Evolutionary conservation across 75 land plant species (phyloP).

Genomic region (Sequoia sempervirens): DNA sequence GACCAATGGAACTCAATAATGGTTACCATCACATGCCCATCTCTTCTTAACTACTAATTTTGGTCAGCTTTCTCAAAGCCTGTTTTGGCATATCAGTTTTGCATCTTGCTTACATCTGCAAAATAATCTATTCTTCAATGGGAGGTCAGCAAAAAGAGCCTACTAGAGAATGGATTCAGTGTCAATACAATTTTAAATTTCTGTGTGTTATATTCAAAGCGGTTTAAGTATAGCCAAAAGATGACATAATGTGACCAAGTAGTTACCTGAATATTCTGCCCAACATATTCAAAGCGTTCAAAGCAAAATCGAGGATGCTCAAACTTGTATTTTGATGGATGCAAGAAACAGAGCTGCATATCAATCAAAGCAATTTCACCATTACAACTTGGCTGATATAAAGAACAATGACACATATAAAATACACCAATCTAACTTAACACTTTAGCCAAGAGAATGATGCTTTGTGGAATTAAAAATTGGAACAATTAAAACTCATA

Average conservation of each 20-base stretch:
- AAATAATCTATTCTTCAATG: not conserved
- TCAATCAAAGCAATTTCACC: not conserved
- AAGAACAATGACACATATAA: not conserved
- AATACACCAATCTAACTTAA: not conserved
- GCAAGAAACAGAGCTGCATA: conserved; percentile 82
- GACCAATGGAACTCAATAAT: not conserved
- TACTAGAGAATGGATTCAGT: not conserved
- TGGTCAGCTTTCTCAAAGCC: not conserved
- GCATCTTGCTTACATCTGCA: not conserved
- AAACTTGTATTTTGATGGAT: conserved; percentile 76
- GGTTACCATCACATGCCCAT: not conserved
- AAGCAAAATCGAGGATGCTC: conserved; percentile 92
- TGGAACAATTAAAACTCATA: not conserved
- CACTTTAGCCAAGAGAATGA: not conserved
- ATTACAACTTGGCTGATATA: not conserved
- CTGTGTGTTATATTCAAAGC: not conserved
- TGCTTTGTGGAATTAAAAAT: not conserved
- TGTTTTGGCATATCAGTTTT: not conserved
- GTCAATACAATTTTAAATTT: not conserved
- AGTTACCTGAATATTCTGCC: conserved; percentile 89
- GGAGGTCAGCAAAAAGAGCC: not conserved
- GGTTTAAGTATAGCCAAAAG: not conserved
- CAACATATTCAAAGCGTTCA: conserved; percentile 87
- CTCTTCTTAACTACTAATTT: not conserved
- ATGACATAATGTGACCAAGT: not conserved